phyloP scores from a whole-genome alignment of 371 early-diverging fungal species.

The Phascolomyces articulosus region DNA sequence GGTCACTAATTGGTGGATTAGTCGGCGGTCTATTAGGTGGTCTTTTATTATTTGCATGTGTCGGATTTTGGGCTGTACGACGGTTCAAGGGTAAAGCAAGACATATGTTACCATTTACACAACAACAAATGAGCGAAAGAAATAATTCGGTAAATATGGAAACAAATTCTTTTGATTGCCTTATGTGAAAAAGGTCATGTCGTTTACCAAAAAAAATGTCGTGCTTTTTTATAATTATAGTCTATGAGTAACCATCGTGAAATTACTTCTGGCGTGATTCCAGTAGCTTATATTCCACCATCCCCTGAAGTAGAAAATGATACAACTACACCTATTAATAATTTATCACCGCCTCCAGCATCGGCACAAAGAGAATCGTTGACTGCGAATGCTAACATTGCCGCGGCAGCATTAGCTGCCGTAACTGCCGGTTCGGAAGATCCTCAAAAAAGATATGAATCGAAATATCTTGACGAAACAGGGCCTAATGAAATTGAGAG shows the following conservation, averaged over 20 bases:
- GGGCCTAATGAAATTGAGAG: background rate
- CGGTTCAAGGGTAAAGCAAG: constrained; percentile 19
- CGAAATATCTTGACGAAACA: no score
- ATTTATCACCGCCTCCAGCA: no score
- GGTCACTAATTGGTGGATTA: constrained; percentile 31
- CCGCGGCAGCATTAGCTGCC: background rate
- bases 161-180: background rate
- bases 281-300: constrained; percentile 51
- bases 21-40: constrained; percentile 49
- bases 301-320: constrained; percentile 3
- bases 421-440: no score
- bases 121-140: constrained; percentile 3
- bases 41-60: constrained; percentile 25
- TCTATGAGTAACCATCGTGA: constrained; percentile 5
- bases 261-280: constrained; percentile 50
- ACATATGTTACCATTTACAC: constrained; percentile 24
- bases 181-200: background rate
- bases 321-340: background rate
- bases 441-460: no score
- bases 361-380: no score
- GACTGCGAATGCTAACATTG: background rate
- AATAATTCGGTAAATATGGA: background rate
- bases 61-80: constrained; percentile 19
- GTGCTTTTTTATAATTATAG: background rate
- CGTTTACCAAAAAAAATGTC: no score